Conservation (phyloP, 2,329 filamentous ascomycete genomes). For the Raffaelea albimanens region DNA sequence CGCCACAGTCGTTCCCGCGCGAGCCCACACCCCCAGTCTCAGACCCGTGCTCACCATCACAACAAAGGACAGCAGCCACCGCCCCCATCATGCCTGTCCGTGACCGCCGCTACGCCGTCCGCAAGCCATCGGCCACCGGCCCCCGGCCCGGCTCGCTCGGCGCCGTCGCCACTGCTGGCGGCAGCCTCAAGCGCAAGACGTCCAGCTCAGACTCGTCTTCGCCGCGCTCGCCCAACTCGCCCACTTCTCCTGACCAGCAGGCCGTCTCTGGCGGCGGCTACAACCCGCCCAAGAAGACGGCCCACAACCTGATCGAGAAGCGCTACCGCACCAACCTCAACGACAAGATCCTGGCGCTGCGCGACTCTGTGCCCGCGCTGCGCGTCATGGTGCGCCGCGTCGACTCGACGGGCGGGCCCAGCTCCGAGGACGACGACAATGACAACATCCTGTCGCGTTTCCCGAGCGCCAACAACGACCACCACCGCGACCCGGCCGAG, state of each 20-base stretch:
- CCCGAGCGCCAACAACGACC: conserved; percentile 25
- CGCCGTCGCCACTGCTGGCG: conserved; percentile 11
- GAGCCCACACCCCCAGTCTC: not conserved
- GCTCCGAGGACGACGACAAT: conserved; percentile 28
- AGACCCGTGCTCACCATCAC: not conserved
- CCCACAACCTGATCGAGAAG: conserved; percentile 82
- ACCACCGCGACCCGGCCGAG: too few species aligned
- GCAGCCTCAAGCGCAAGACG: conserved; percentile 23
- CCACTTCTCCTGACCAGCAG: conserved; percentile 10
- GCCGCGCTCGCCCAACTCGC: conserved; percentile 13
- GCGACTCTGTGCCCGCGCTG: conserved; percentile 56
- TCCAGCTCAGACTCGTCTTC: conserved; percentile 12
- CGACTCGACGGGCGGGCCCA: conserved; percentile 23
- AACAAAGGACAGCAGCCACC: not conserved
- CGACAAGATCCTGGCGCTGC: conserved; percentile 68
- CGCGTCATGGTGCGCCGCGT: conserved; percentile 32
- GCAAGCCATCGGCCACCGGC: conserved; percentile 9
- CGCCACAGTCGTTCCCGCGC: not conserved
- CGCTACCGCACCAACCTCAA: conserved; percentile 76
- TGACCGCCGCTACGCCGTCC: conserved; percentile 16
- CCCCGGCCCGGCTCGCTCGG: conserved; percentile 2
- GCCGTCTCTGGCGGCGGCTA: conserved; percentile 4
- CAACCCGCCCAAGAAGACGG: conserved; percentile 56
- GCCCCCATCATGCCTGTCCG: conserved; percentile 1
- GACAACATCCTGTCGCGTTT: conserved; percentile 22